Conservation (phyloP, 2,329 filamentous ascomycete genomes). For the Colletotrichum sp. region DNA sequence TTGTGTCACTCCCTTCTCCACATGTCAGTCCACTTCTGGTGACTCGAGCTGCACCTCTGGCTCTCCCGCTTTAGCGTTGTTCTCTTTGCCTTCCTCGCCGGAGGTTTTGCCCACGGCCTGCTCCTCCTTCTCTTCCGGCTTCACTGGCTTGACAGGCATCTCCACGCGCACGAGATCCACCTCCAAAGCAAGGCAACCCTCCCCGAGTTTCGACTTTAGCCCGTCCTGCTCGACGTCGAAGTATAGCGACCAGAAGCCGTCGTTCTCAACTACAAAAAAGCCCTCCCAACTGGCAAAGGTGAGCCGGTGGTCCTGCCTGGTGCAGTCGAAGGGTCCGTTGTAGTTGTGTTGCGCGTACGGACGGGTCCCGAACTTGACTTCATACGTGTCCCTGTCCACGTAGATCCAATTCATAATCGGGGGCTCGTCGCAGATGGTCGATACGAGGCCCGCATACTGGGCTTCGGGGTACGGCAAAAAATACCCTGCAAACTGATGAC, state of each 20-base stretch:
- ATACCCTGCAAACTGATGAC: conserved; percentile 62
- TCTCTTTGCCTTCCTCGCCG: neutral
- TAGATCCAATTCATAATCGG: conserved; percentile 58
- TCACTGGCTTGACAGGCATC: conserved; percentile 30
- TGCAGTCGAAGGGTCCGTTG: conserved; percentile 56
- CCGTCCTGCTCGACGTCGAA: conserved; percentile 52
- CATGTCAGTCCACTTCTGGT: neutral
- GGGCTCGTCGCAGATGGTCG: conserved; percentile 52
- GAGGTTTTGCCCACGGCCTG: neutral
- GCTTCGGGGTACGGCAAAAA: conserved; percentile 62
- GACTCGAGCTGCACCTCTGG: neutral
- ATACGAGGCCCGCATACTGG: conserved; percentile 50
- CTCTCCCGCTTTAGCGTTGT: neutral
- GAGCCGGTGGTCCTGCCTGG: conserved; percentile 54
- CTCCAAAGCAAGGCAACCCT: conserved; percentile 56
- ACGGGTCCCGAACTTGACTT: conserved; percentile 51
- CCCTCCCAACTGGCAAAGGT: conserved; percentile 55
- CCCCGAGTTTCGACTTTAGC: conserved; percentile 47
- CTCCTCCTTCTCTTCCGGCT: neutral
- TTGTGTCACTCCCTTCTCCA: neutral
- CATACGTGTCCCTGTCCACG: conserved; percentile 48
- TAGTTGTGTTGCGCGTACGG: conserved; percentile 45
- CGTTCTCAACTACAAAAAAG: conserved; percentile 51
- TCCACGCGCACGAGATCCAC: conserved; percentile 59
- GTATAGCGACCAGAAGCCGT: conserved; percentile 50